Percentiles rank a stretch among this genome's conserved stretches.
Evolutionary conservation across 2,329 filamentous ascomycete genomes (phyloP).

Genomic region (Trichophyton simii): DNA sequence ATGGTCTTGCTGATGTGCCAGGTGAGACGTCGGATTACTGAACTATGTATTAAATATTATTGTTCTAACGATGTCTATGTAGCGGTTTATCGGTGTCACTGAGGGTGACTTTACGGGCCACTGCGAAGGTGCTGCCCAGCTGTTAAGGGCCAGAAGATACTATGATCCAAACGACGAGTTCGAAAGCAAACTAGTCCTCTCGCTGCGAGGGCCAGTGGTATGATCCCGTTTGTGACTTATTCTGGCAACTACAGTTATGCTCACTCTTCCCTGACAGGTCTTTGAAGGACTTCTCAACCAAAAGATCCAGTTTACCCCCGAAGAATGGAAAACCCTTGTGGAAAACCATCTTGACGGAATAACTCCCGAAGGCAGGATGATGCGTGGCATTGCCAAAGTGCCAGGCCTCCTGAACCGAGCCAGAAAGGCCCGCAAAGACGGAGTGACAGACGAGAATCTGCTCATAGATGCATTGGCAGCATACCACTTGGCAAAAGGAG

Average conservation of each 20-base stretch:
- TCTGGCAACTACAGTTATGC: not conserved
- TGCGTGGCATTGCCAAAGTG: slow-evolving; percentile 21
- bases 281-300: slow-evolving; percentile 27
- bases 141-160: slow-evolving; percentile 24
- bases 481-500: slow-evolving; percentile 17
- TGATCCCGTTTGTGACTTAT: not conserved
- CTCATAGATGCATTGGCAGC: slow-evolving; percentile 16
- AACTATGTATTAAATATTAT: not conserved
- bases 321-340: slow-evolving; percentile 26
- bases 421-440: slow-evolving; percentile 9
- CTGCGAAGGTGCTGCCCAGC: slow-evolving; percentile 25
- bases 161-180: slow-evolving; percentile 23
- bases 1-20: slow-evolving; percentile 26
- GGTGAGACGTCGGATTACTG: slow-evolving; percentile 10
- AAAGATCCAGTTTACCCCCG: slow-evolving; percentile 20
- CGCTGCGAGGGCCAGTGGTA: slow-evolving; percentile 28
- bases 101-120: slow-evolving; percentile 19
- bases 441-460: slow-evolving; percentile 9
- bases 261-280: slow-evolving; percentile 15
- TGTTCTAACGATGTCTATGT: not conserved
- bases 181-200: slow-evolving; percentile 23
- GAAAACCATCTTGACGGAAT: slow-evolving; percentile 20
- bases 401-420: slow-evolving; percentile 22
- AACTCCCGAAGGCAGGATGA: slow-evolving; percentile 21
- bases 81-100: slow-evolving; percentile 15